Evolutionary conservation across 2,329 filamentous ascomycete genomes (phyloP).

Genomic region (Talaromyces rugulosus): DNA sequence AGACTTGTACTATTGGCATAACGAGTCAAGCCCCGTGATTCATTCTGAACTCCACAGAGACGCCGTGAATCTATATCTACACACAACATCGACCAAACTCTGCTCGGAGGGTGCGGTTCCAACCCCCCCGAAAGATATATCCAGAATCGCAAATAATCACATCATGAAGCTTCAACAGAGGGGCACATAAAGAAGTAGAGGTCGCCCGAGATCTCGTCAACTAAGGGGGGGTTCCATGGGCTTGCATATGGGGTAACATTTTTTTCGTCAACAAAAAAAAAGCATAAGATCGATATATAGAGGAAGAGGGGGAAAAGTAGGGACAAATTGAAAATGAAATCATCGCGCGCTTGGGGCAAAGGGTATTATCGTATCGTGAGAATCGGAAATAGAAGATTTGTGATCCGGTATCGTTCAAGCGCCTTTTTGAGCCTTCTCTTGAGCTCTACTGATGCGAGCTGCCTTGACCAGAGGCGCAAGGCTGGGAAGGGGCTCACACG

Average conservation of each 20-base stretch:
- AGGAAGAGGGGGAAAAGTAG: neutral
- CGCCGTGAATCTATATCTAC: conserved; percentile 12
- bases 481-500: conserved; percentile 68
- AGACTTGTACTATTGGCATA: neutral
- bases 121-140: neutral
- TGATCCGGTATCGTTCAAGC: conserved; percentile 20
- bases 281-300: neutral
- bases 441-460: conserved; percentile 76
- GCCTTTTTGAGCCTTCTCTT: conserved; percentile 74
- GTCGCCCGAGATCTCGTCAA: neutral
- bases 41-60: neutral
- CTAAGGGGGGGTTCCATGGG: neutral
- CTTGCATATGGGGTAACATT: neutral
- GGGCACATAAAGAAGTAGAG: neutral
- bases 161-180: neutral
- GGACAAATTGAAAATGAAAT: neutral
- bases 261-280: neutral
- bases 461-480: conserved; percentile 83
- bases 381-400: conserved; percentile 20
- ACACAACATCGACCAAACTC: neutral
- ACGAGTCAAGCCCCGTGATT: neutral
- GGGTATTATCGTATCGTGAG: conserved; percentile 14
- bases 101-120: neutral
- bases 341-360: conserved; percentile 14
- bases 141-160: neutral